These are phyloP conservation scores for Thelonectria rubi DNA, from an alignment of 2,329 filamentous ascomycete species.

Conservation along the genomic window DNA sequence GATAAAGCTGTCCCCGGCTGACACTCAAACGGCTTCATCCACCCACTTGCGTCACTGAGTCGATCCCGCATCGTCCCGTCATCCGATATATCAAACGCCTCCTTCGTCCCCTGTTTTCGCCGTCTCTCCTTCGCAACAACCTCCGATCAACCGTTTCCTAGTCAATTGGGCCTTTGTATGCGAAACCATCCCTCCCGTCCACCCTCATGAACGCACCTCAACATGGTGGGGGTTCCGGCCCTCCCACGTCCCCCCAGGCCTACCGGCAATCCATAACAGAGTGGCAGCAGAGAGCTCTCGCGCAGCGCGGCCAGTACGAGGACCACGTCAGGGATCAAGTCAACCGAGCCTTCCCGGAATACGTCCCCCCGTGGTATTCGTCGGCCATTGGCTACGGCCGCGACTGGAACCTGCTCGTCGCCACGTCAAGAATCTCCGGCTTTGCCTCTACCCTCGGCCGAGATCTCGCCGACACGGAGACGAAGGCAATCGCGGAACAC, in stretches of 20 bases:
- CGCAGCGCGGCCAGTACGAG: conserved; percentile 43
- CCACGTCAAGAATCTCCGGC: conserved; percentile 41
- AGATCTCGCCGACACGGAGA: conserved; percentile 49
- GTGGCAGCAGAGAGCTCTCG: conserved; percentile 43
- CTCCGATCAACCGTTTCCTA: background rate
- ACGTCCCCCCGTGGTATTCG: conserved; percentile 46
- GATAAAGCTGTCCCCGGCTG: conserved; percentile 40
- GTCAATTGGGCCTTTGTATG: conserved; percentile 10
- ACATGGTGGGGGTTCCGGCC: conserved; percentile 24
- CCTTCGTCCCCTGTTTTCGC: background rate
- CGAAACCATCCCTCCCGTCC: background rate
- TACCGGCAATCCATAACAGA: conserved; percentile 45
- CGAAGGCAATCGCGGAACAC: conserved; percentile 48
- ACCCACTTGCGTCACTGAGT: conserved; percentile 38
- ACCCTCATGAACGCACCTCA: conserved; percentile 33
- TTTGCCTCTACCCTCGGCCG: conserved; percentile 44
- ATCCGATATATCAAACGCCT: conserved; percentile 26
- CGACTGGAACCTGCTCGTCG: conserved; percentile 42
- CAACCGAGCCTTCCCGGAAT: conserved; percentile 45
- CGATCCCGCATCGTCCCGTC: conserved; percentile 32
- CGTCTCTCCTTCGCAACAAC: background rate
- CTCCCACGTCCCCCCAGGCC: conserved; percentile 34
- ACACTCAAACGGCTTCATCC: conserved; percentile 24
- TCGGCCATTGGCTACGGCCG: conserved; percentile 43
- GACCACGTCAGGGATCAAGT: conserved; percentile 46